A percentile compares a stretch with the other conserved stretches of the same genome.
Conservation (phyloP, 306 rosid genomes). For the Gastrolobium villosum region DNA sequence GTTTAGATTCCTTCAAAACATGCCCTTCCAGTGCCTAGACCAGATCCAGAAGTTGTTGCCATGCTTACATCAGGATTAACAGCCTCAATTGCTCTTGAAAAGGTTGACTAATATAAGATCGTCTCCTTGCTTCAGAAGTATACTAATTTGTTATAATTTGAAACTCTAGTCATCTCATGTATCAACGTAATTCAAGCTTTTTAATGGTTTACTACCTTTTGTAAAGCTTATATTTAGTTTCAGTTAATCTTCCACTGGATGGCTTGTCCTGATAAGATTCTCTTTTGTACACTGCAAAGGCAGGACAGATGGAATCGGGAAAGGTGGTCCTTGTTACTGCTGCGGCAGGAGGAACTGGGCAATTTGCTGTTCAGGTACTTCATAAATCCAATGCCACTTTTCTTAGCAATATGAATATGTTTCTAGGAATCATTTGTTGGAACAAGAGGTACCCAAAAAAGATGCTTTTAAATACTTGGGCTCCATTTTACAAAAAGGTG, state of each 20-base stretch:
- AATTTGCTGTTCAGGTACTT: slow-evolving; percentile 95
- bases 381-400: slow-evolving; percentile 42
- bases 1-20: slow-evolving; percentile 82
- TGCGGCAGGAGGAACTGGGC: slow-evolving; percentile 99
- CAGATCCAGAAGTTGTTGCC: slow-evolving; percentile 98
- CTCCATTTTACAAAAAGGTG: too few species aligned
- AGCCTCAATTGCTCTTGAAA: slow-evolving; percentile 92
- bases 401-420: slow-evolving; percentile 31
- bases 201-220: slow-evolving; percentile 26
- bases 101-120: slow-evolving; percentile 59
- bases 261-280: slow-evolving; percentile 41
- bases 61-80: slow-evolving; percentile 99
- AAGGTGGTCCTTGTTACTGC: slow-evolving; percentile 94
- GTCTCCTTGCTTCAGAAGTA: slow-evolving; percentile 31
- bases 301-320: slow-evolving; percentile 90
- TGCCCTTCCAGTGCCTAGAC: slow-evolving; percentile 90
- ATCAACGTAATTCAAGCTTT: background rate
- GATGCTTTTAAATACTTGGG: too few species aligned
- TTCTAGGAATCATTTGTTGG: slow-evolving; percentile 33
- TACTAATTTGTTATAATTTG: slow-evolving; percentile 34
- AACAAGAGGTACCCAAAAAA: too few species aligned
- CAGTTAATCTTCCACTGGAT: slow-evolving; percentile 19
- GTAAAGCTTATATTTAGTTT: slow-evolving; percentile 35
- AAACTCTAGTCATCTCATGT: slow-evolving; percentile 34
- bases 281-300: slow-evolving; percentile 59